phyloP scores from a whole-genome alignment of 805 yeast species.

The Tetrapisispora arboricola region DNA sequence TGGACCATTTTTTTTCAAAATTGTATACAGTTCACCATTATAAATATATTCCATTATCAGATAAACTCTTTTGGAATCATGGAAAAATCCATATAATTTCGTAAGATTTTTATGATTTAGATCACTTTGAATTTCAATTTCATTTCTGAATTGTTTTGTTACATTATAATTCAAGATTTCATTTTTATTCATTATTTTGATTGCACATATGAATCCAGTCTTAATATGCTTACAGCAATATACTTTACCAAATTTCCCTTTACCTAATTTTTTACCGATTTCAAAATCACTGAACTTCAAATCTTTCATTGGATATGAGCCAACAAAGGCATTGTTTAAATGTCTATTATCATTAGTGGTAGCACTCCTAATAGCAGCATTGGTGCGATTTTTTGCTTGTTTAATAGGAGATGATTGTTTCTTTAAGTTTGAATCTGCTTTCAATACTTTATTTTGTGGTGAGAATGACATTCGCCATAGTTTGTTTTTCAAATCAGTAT shows the following conservation, averaged over 20 bases:
- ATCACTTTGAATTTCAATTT: constrained; percentile 80
- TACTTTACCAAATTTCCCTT: constrained; percentile 89
- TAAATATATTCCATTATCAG: constrained; percentile 76
- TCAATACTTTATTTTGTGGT: constrained; percentile 3
- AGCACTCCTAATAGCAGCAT: not conserved
- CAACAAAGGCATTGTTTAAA: not conserved
- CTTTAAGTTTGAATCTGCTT: not conserved
- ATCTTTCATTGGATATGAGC: constrained; percentile 3
- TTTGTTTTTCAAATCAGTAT: too few relatives aligned
- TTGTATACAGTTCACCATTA: constrained; percentile 77
- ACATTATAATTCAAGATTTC: constrained; percentile 68
- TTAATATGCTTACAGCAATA: constrained; percentile 73
- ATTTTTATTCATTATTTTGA: constrained; percentile 80
- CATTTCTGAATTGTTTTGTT: constrained; percentile 79
- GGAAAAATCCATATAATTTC: constrained; percentile 77
- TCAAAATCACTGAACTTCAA: constrained; percentile 51
- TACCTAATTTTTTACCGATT: constrained; percentile 78
- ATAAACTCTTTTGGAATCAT: constrained; percentile 71
- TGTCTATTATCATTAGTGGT: not conserved
- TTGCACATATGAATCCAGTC: constrained; percentile 76
- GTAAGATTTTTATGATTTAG: constrained; percentile 71
- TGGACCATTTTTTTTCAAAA: constrained; percentile 48
- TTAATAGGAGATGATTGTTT: not conserved
- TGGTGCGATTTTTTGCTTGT: too few relatives aligned
- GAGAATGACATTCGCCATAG: constrained; percentile 14